Base-by-base conservation (phyloP, 352 stramenopile species). In the Globisporangium solare region DNA sequence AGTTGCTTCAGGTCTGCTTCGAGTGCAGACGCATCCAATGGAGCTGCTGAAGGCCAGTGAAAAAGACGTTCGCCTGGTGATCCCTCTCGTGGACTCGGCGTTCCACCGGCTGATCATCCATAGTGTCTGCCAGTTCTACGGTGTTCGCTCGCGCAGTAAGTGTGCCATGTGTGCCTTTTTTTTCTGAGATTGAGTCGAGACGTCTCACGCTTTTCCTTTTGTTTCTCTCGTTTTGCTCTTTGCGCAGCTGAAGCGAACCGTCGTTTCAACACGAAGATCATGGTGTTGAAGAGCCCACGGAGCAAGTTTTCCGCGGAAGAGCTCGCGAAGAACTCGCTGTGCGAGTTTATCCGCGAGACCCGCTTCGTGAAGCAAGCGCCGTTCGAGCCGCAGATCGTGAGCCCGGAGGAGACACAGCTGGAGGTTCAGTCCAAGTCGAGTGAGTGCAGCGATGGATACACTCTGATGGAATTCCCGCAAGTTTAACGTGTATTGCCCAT, bases 61-160 rank as follows among this genome's bases (percentile, higher is more conserved):
- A 58, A 89, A 77, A 50, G 79, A 90, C 18, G 63, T 85, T 15
- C 67, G 80, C 21, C 67, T 96, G 43, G 75, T 88, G 21, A 61
- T 96, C 18, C 84, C 86, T 14, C 72, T 96, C 8, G 53, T 78
- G 24, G 82, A 94, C 56, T 94, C 84, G 47, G 77, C 86, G 4
- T 96, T 94, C 59, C 86, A 96, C 57, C 86, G 86, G 22, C 65
- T 96, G 42, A 83, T 96, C 40, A 72, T 96, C 50, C 86, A 96
- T 74, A 90, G 76, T 18, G 71, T 92, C 10, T 96, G 86, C 70
- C 86, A 96, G 64, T 96, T 94, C 59, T 93, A 93, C 40, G 79
- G 81, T 48, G 66, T 96, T 47, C 79, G 79, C 47, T 93, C 86
- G 37, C 77, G 80, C 63, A 94, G 84, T 95, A 66, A 51, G 80